These are phyloP conservation scores for Rhynchospora pubera DNA, from an alignment of 176 grass and related monocot genomes.

Conservation along the genomic window DNA sequence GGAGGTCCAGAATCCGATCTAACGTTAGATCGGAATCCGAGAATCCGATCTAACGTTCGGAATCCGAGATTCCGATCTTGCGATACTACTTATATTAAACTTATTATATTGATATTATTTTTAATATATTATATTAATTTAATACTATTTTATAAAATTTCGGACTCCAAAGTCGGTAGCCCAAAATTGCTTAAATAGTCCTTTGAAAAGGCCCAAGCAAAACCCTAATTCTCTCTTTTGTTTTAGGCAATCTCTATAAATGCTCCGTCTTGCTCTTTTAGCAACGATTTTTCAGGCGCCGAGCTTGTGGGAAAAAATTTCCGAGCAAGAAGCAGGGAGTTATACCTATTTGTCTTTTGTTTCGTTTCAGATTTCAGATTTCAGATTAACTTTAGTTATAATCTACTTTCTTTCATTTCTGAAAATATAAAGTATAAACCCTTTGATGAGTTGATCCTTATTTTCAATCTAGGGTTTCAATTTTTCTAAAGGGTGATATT, in stretches of 20 bases:
- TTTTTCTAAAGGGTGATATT: conserved; percentile 69
- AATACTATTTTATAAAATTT: too few relatives aligned
- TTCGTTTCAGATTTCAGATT: neutral
- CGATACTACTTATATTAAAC: too few relatives aligned
- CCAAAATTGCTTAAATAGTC: neutral
- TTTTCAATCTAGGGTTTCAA: conserved; percentile 36
- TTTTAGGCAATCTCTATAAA: conserved; percentile 2
- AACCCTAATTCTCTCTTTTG: neutral
- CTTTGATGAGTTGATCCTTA: conserved; percentile 68
- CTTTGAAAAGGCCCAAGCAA: neutral
- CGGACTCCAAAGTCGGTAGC: neutral
- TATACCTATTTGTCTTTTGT: neutral
- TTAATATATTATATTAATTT: too few relatives aligned
- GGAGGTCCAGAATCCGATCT: too few relatives aligned
- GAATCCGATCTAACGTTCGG: too few relatives aligned
- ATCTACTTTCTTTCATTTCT: neutral
- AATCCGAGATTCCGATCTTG: too few relatives aligned
- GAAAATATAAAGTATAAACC: conserved; percentile 3
- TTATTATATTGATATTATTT: too few relatives aligned
- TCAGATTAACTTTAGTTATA: neutral
- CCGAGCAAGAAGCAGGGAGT: neutral
- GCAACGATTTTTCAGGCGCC: neutral
- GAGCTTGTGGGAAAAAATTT: neutral
- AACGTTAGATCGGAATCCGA: too few relatives aligned
- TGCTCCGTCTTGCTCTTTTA: neutral